These are phyloP conservation scores for Hygrophila difformis DNA, from an alignment of 257 asterid species.

Conservation along the genomic window DNA sequence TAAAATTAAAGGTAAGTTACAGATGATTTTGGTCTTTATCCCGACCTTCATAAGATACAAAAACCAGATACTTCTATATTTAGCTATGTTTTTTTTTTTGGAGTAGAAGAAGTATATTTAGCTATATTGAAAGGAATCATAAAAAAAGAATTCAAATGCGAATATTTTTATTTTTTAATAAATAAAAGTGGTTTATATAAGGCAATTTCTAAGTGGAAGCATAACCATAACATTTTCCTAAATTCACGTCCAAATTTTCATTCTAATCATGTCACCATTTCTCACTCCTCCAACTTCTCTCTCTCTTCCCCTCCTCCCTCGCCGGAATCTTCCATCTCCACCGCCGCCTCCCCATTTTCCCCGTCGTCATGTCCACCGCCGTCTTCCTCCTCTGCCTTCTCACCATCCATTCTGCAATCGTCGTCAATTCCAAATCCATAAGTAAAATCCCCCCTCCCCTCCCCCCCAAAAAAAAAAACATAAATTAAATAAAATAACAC, in stretches of 20 bases:
- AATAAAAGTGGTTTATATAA: too few species aligned
- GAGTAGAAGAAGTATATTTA: too few species aligned
- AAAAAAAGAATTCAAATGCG: too few species aligned
- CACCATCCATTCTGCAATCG: conserved; percentile 40
- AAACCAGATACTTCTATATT: too few species aligned
- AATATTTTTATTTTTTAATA: too few species aligned
- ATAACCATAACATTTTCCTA: conserved; percentile 22
- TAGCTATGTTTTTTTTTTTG: too few species aligned
- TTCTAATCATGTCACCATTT: conserved; percentile 10
- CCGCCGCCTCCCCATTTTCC: conserved; percentile 21
- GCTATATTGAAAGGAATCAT: too few species aligned
- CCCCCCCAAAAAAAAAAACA: not conserved
- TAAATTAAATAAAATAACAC: not conserved
- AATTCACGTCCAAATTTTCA: conserved; percentile 23
- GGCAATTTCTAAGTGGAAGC: too few species aligned
- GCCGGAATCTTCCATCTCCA: conserved; percentile 25
- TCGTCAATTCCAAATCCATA: conserved; percentile 31
- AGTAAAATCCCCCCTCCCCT: conserved; percentile 15
- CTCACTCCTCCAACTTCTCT: conserved; percentile 6
- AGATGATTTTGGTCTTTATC: too few species aligned
- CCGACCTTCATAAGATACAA: too few species aligned
- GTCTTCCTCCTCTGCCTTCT: conserved; percentile 81
- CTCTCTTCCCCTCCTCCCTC: conserved; percentile 15
- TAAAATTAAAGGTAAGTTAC: too few species aligned
- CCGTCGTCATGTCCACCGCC: conserved; percentile 56